phyloP scores from a whole-genome alignment of 2,329 filamentous ascomycete genomes.

The Paramyrothecium roridum region DNA sequence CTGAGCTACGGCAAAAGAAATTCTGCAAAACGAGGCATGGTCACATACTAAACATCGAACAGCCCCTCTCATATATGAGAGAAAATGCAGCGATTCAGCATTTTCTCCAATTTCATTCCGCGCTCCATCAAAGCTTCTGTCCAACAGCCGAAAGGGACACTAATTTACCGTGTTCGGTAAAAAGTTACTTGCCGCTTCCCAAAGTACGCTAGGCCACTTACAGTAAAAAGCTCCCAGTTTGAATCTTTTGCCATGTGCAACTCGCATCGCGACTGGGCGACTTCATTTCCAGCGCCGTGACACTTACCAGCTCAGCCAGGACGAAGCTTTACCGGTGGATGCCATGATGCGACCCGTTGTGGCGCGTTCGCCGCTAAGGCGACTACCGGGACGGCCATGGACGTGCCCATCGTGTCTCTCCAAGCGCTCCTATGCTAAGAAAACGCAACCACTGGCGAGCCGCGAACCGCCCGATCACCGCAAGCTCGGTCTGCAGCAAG shows the following conservation, averaged over 20 bases:
- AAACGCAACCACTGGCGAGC: conserved; percentile 10
- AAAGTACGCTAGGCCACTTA: not conserved
- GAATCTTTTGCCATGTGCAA: not conserved
- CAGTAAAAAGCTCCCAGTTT: conserved; percentile 1
- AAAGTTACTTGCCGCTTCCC: no score
- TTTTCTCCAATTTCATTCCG: no score
- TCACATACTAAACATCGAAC: no score
- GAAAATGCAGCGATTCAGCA: no score
- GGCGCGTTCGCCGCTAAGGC: conserved; percentile 11
- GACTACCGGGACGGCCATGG: conserved; percentile 20
- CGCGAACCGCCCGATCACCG: conserved; percentile 52
- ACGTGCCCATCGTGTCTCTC: conserved; percentile 26
- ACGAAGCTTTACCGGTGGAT: not conserved
- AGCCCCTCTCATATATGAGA: no score
- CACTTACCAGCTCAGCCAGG: not conserved
- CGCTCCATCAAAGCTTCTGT: no score
- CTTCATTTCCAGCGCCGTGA: not conserved
- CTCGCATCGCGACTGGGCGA: not conserved
- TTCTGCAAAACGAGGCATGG: no score
- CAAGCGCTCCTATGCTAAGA: conserved; percentile 25
- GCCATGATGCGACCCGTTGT: conserved; percentile 27
- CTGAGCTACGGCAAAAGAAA: no score
- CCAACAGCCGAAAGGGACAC: no score
- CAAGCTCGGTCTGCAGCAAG: conserved; percentile 60
- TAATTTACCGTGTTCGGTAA: no score